A percentile compares a stretch with the other conserved stretches of the same genome.
Conservation (phyloP, 176 grass and related monocot genomes). For the Sorghum bicolor region DNA sequence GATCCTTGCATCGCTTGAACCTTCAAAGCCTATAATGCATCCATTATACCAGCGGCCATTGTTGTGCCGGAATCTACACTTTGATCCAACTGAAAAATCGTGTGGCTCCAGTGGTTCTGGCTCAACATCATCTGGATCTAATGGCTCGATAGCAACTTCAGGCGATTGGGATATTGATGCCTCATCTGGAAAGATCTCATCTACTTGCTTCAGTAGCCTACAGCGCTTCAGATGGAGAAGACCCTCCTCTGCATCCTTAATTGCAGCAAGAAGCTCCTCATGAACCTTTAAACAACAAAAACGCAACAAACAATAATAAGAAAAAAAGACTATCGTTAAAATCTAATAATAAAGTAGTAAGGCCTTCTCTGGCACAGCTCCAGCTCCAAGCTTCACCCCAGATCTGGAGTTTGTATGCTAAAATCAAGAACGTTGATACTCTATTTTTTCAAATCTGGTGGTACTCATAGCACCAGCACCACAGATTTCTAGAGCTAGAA, state of each 20-base stretch:
- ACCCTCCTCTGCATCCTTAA: conserved; percentile 86
- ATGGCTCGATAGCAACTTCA: conserved; percentile 42
- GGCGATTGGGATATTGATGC: conserved; percentile 1
- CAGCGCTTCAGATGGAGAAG: conserved; percentile 87
- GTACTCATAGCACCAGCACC: background rate
- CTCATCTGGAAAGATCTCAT: conserved; percentile 59
- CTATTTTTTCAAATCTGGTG: background rate
- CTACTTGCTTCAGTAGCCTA: conserved; percentile 68
- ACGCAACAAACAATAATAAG: background rate
- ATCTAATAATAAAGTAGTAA: background rate
- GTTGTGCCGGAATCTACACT: conserved; percentile 87
- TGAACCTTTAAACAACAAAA: conserved; percentile 56
- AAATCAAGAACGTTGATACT: background rate
- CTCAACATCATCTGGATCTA: conserved; percentile 46
- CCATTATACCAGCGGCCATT: conserved; percentile 99
- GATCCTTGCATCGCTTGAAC: conserved; percentile 53
- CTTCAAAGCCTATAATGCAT: conserved; percentile 66
- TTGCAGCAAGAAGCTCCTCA: conserved; percentile 75
- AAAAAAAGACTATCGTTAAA: background rate
- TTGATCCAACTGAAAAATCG: conserved; percentile 63
- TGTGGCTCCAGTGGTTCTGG: conserved; percentile 50
- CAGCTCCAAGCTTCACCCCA: background rate
- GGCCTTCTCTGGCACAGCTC: background rate
- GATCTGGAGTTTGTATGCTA: background rate
- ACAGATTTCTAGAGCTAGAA: background rate